Evolutionary conservation across 2,329 filamentous ascomycete genomes (phyloP).

Genomic region (Colletotrichum musicola): DNA sequence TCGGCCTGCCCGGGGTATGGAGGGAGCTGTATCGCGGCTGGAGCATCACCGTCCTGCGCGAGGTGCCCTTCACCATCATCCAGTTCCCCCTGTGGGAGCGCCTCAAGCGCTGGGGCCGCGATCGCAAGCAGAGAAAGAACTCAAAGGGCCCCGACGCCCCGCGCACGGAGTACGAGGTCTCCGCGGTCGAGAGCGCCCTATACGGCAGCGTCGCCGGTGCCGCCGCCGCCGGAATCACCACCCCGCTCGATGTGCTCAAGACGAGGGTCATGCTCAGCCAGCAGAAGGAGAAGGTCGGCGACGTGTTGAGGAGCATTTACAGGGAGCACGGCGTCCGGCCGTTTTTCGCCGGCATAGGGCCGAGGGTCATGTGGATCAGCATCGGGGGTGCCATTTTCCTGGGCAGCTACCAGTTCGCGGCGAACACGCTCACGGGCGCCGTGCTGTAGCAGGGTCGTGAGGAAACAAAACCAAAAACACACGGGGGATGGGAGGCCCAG

Average conservation of each 20-base stretch:
- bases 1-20: constrained; percentile 75
- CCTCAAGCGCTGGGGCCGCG: constrained; percentile 79
- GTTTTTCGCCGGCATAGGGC: constrained; percentile 83
- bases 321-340: constrained; percentile 73
- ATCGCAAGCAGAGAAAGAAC: constrained; percentile 45
- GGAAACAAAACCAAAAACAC: no score
- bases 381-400: constrained; percentile 94
- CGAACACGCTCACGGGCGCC: constrained; percentile 74
- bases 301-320: constrained; percentile 74
- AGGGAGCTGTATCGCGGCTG: constrained; percentile 92
- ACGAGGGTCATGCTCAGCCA: constrained; percentile 93
- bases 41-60: constrained; percentile 91
- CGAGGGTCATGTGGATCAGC: constrained; percentile 93
- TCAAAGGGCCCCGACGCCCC: constrained; percentile 16
- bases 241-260: constrained; percentile 95
- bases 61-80: constrained; percentile 97
- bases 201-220: constrained; percentile 89
- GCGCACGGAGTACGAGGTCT: constrained; percentile 59
- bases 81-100: constrained; percentile 98
- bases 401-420: constrained; percentile 91
- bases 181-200: constrained; percentile 82
- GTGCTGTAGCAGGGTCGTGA: constrained; percentile 7
- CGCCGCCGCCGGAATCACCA: constrained; percentile 88
- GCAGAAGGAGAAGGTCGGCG: constrained; percentile 70
- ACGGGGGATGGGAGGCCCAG: background rate